phyloP scores from a whole-genome alignment of 805 yeast genomes.

The Debaryomyces tyrocola region DNA sequence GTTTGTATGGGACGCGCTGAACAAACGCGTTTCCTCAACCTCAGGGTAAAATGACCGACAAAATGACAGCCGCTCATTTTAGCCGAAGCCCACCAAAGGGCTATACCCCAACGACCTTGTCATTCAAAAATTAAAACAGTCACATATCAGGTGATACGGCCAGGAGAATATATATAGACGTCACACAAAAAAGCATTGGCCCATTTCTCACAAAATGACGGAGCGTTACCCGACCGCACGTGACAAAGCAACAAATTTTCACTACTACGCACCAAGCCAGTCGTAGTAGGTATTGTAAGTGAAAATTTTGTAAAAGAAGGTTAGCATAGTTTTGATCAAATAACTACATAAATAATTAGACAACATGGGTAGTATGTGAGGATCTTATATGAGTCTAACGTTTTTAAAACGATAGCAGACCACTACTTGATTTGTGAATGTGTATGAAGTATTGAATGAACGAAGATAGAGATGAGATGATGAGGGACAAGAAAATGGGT shows the following conservation, averaged over 20 bases:
- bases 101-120: too few species aligned
- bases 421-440: background rate
- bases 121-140: too few species aligned
- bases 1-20: background rate
- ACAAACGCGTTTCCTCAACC: background rate
- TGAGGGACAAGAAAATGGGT: background rate
- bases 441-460: background rate
- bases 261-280: background rate
- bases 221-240: background rate
- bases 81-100: too few species aligned
- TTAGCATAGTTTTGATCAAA: constrained; percentile 7
- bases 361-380: constrained; percentile 76
- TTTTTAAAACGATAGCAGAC: background rate
- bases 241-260: background rate
- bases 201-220: background rate
- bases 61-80: background rate
- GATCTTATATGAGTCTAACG: constrained; percentile 3
- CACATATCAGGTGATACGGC: too few species aligned
- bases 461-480: background rate
- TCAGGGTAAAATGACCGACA: background rate
- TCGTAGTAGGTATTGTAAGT: constrained; percentile 2
- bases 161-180: too few species aligned
- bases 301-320: constrained; percentile 15
- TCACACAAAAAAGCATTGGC: too few species aligned
- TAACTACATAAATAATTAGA: constrained; percentile 32